These are phyloP conservation scores for Nemania diffusa DNA, from an alignment of 2,329 filamentous ascomycete genomes.

Conservation along the genomic window DNA sequence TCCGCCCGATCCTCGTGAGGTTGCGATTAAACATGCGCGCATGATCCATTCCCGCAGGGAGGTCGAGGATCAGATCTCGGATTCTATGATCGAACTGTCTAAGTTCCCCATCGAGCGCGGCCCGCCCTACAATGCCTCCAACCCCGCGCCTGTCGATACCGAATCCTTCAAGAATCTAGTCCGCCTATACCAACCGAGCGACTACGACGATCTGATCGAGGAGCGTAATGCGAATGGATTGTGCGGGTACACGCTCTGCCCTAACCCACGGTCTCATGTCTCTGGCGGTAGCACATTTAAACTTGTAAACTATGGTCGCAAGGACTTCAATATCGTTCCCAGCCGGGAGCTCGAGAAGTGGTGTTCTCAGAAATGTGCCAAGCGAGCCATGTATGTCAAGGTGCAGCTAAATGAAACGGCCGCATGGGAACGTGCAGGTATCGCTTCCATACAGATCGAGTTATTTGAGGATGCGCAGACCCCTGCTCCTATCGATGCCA, in stretches of 20 bases:
- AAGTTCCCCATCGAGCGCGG: constrained; percentile 60
- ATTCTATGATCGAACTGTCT: constrained; percentile 76
- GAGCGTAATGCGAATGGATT: constrained; percentile 86
- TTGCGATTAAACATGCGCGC: constrained; percentile 83
- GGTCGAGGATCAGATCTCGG: constrained; percentile 77
- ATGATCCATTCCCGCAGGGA: constrained; percentile 86
- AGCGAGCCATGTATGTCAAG: constrained; percentile 83
- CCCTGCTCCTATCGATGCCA: constrained; percentile 54
- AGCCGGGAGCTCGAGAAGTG: constrained; percentile 82
- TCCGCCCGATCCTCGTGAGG: constrained; percentile 62
- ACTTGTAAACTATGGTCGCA: constrained; percentile 64
- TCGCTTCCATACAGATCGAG: constrained; percentile 66
- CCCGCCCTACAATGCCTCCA: constrained; percentile 46
- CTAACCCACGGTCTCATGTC: constrained; percentile 67
- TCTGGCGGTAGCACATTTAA: constrained; percentile 73
- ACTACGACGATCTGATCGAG: constrained; percentile 88
- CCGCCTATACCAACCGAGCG: constrained; percentile 80
- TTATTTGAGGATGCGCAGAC: constrained; percentile 68
- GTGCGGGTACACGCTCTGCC: constrained; percentile 88
- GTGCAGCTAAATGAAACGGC: constrained; percentile 88
- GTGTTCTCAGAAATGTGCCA: constrained; percentile 84
- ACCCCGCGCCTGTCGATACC: constrained; percentile 67
- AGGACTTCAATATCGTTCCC: constrained; percentile 74
- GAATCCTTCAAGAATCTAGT: constrained; percentile 73
- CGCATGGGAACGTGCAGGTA: constrained; percentile 80